Percentiles rank a stretch among this genome's conserved stretches.
Conservation (phyloP, 257 asterid species). For the Paulownia fortunei region DNA sequence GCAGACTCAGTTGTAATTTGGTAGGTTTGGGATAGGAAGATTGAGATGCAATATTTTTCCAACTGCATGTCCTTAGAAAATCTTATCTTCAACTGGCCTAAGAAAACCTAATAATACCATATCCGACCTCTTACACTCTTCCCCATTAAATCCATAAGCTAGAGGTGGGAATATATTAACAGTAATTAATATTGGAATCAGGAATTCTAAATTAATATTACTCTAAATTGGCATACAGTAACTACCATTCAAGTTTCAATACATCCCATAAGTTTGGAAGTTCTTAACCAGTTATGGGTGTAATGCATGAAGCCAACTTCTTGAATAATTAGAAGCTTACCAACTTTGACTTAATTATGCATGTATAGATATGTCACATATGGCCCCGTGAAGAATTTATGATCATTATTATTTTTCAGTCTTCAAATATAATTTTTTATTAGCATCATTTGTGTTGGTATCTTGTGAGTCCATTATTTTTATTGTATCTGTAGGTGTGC, state of each 20-base stretch:
- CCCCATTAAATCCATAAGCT: background rate
- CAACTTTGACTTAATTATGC: background rate
- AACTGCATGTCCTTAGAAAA: background rate
- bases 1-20: background rate
- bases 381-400: constrained; percentile 3
- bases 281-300: background rate
- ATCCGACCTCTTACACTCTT: background rate
- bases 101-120: background rate
- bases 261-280: constrained; percentile 1
- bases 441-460: background rate
- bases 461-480: background rate
- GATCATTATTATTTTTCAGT: constrained; percentile 17
- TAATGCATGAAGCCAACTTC: background rate
- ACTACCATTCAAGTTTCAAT: background rate
- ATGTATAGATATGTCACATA: background rate
- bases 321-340: background rate
- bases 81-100: constrained; percentile 1
- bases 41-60: background rate
- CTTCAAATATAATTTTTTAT: background rate
- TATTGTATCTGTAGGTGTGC: background rate
- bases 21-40: background rate
- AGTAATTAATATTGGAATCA: background rate
- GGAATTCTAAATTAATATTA: background rate
- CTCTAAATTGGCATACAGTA: background rate
- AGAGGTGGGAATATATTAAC: background rate